These are phyloP conservation scores for Penicillium bialowiezense DNA, from an alignment of 495 filamentous ascomycete genomes.

Conservation along the genomic window DNA sequence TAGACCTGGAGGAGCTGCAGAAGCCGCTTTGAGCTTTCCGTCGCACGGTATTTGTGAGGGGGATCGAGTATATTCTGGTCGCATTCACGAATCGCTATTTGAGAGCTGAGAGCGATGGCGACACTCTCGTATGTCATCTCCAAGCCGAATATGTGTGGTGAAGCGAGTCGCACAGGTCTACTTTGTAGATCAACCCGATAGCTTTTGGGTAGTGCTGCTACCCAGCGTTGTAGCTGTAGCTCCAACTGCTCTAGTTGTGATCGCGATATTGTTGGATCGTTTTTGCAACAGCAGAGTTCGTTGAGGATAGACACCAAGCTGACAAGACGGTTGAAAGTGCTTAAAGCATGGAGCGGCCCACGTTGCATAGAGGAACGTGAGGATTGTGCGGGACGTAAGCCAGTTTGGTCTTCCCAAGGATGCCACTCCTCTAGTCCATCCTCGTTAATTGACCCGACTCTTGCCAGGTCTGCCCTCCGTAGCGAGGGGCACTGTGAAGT, in stretches of 20 bases:
- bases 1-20: constrained; percentile 33
- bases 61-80: constrained; percentile 22
- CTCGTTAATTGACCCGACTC: constrained; percentile 48
- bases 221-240: constrained; percentile 37
- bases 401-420: constrained; percentile 55
- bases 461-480: constrained; percentile 41
- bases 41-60: constrained; percentile 23
- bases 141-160: constrained; percentile 40
- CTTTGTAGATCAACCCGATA: constrained; percentile 35
- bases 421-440: constrained; percentile 72
- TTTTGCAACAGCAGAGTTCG: constrained; percentile 33
- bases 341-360: constrained; percentile 54
- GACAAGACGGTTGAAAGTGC: constrained; percentile 57
- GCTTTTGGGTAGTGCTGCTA: constrained; percentile 29
- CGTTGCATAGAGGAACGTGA: constrained; percentile 39
- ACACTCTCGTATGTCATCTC: constrained; percentile 41
- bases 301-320: constrained; percentile 46
- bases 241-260: constrained; percentile 35
- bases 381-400: constrained; percentile 29
- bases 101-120: constrained; percentile 24
- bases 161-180: constrained; percentile 21
- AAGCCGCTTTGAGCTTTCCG: constrained; percentile 34
- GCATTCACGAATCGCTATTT: constrained; percentile 28
- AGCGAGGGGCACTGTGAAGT: constrained; percentile 52
- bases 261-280: constrained; percentile 22